These are phyloP conservation scores for Fusarium dlaminii DNA, from an alignment of 2,329 filamentous ascomycete species.

Conservation along the genomic window DNA sequence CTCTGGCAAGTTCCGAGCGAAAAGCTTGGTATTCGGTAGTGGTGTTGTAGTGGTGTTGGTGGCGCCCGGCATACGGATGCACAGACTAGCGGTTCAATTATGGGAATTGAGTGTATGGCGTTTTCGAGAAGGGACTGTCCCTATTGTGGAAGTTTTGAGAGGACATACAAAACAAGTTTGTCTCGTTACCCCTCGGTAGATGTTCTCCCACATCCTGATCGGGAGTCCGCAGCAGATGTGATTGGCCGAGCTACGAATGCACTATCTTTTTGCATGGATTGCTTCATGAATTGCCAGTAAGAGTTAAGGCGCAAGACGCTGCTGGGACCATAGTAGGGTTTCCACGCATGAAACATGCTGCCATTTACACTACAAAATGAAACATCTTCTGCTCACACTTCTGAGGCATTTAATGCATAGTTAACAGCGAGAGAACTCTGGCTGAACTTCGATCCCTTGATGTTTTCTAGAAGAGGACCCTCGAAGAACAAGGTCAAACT, in stretches of 20 bases:
- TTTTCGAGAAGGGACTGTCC: slow-evolving; percentile 14
- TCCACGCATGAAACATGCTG: not conserved
- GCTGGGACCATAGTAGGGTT: not conserved
- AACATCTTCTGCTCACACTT: not conserved
- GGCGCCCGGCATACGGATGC: slow-evolving; percentile 11
- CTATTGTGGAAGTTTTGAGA: slow-evolving; percentile 22
- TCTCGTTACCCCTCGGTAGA: not conserved
- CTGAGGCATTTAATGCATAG: not conserved
- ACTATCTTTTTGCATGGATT: slow-evolving; percentile 8
- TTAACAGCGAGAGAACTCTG: not conserved
- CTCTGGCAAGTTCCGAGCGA: slow-evolving; percentile 24
- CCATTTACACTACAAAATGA: not conserved
- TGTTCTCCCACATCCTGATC: slow-evolving; percentile 4
- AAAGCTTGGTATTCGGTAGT: slow-evolving; percentile 32
- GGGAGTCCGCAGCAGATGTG: not conserved
- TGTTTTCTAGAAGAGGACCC: not conserved
- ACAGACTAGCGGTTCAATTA: not conserved
- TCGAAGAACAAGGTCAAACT: not conserved
- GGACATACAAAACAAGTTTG: not conserved
- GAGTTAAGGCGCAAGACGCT: slow-evolving; percentile 1
- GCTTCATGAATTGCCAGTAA: slow-evolving; percentile 18
- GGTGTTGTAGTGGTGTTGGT: too few species aligned
- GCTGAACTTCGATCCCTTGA: not conserved
- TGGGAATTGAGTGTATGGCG: not conserved
- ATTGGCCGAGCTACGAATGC: slow-evolving; percentile 14